Evolutionary conservation across 257 asterid species (phyloP).

Genomic region (Cinchona pubescens): DNA sequence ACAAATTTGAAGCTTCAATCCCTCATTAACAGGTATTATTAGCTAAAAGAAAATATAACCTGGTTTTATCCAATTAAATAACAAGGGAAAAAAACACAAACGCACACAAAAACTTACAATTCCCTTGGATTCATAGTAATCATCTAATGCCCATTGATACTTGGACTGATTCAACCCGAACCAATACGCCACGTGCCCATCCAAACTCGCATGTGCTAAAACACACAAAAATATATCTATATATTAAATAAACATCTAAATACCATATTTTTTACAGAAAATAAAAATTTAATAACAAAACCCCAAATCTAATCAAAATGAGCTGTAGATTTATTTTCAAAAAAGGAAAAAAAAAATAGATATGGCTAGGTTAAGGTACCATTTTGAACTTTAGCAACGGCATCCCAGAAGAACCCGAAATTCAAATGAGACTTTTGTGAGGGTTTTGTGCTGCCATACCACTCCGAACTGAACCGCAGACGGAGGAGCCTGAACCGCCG

Average conservation of each 20-base stretch:
- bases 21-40: background rate
- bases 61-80: background rate
- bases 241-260: background rate
- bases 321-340: background rate
- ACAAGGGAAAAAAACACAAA: background rate
- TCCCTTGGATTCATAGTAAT: slow-evolving; percentile 63
- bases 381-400: slow-evolving; percentile 75
- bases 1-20: background rate
- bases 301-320: background rate
- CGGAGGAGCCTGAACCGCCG: slow-evolving; percentile 96
- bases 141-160: slow-evolving; percentile 96
- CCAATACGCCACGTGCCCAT: slow-evolving; percentile 89
- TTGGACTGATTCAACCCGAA: slow-evolving; percentile 93
- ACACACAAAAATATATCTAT: background rate
- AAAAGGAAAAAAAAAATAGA: background rate
- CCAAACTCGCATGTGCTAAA: slow-evolving; percentile 82
- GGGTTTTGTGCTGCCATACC: slow-evolving; percentile 28
- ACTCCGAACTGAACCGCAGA: too few relatives aligned
- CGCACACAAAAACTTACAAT: slow-evolving; percentile 40
- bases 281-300: background rate
- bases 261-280: background rate
- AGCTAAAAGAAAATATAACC: background rate
- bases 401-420: slow-evolving; percentile 75
- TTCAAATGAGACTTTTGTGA: slow-evolving; percentile 39
- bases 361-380: slow-evolving; percentile 36